Evolutionary conservation across 441 rosid genomes (phyloP), one percentile per base, ranked within the genome.

Genomic region (Bocquillonia castaneifolia): DNA sequence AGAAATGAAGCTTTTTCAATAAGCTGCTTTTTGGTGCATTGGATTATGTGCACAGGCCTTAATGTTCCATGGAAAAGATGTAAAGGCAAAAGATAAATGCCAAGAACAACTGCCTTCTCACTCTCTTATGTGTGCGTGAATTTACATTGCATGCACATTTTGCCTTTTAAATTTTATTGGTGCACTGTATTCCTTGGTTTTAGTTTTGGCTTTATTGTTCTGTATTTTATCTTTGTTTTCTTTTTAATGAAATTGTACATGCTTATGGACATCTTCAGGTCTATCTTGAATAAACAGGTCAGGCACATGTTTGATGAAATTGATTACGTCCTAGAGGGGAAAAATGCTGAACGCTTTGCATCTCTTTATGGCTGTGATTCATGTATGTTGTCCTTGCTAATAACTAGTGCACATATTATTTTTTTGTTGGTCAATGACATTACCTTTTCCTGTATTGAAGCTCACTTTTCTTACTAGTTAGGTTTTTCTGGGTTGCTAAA

Each of bases 221-320:
- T 22, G 32, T 31, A 34, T 66, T 20, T 63, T 58, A 44, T 55
- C 32, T 68, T 59, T 44, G 22, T 52, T 31, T 69, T 69, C 51
- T 77, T 72, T 75, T 72, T 72, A 42, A 65, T 66, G 58, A 69
- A 64, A 48, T 59, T 65, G 53, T 78, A 58, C 78, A 74, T 80
- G 67, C 87, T 83, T 58, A 77, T 75, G 64, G 80, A 75, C 59
- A 32, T 81, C 77, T 75, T 79, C 76, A 79, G 82, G 79, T 79
- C 74, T 80, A 70, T 83, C 81, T 83, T 82, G 67, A 73, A 77
- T 86, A 79, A 77, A 83, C 88, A 92, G 99, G 96, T 95, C 65
- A 86, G 98, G 75, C 98, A 92, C 85, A 95, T 95, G 99, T 95
- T 95, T 77, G 97, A 91, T 55, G 99, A 95, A 82, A 95, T 90